A percentile compares a stretch with the other conserved stretches of the same genome.
Evolutionary conservation across 257 asterid species (phyloP).

Genomic region (Perilla frutescens): DNA sequence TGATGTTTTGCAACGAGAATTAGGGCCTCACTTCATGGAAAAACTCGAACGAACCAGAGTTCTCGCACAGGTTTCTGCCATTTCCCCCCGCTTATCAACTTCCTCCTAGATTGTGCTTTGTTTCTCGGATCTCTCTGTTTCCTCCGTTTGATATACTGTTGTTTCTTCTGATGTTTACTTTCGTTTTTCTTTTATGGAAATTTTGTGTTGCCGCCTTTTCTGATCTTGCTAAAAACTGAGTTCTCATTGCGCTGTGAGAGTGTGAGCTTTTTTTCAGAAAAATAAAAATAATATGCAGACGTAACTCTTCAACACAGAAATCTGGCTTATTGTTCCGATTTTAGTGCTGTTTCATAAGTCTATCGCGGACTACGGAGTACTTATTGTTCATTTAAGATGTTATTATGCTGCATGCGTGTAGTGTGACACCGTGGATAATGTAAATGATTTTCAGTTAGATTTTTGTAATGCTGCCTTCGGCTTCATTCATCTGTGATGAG

Average conservation of each 20-base stretch:
- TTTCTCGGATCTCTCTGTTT: conserved; percentile 3
- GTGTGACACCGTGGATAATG: conserved; percentile 8
- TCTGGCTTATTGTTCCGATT: conserved; percentile 7
- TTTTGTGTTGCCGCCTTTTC: not conserved
- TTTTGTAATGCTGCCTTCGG: conserved; percentile 13
- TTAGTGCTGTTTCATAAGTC: conserved; percentile 8
- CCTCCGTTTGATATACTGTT: conserved; percentile 5
- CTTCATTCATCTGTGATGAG: not conserved
- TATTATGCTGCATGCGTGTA: conserved; percentile 28
- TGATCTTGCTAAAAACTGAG: not conserved
- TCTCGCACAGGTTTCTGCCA: conserved; percentile 75
- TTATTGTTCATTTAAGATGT: not conserved
- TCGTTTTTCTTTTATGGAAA: not conserved
- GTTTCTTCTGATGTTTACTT: conserved; percentile 26
- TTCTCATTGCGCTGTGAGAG: not conserved
- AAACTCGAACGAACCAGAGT: conserved; percentile 78
- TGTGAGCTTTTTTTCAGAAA: not conserved
- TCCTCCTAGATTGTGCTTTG: not conserved
- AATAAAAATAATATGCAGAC: not conserved
- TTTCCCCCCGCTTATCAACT: not conserved
- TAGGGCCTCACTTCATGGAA: conserved; percentile 78
- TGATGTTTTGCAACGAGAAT: conserved; percentile 86
- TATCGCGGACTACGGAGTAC: conserved; percentile 6
- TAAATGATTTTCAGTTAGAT: not conserved
- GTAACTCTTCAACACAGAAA: not conserved